phyloP scores from a whole-genome alignment of 371 early-diverging fungal genomes.

The Lichtheimia hyalospora region DNA sequence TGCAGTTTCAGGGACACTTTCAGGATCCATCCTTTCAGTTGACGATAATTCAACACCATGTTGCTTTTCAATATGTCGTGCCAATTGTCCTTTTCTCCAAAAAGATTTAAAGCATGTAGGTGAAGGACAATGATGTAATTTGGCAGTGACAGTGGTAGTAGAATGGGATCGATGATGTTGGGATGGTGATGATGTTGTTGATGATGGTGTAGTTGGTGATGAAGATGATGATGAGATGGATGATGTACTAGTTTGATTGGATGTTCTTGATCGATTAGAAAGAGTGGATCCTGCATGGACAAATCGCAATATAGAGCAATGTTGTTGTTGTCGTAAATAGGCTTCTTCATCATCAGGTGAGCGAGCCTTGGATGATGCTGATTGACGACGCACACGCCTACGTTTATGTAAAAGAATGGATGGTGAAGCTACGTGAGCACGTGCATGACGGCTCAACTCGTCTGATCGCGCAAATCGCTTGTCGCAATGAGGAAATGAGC shows the following conservation, averaged over 20 bases:
- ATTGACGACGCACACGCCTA: constrained; percentile 9
- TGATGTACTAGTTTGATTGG: not conserved
- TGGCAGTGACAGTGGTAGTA: constrained; percentile 14
- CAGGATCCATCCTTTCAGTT: constrained; percentile 12
- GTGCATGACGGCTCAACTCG: constrained; percentile 79
- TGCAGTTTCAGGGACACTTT: constrained; percentile 6
- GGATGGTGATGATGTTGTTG: not conserved
- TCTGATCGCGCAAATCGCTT: constrained; percentile 87
- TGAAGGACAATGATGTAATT: constrained; percentile 40
- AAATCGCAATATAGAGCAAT: constrained; percentile 45
- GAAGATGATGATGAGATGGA: not conserved
- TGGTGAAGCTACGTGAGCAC: constrained; percentile 53
- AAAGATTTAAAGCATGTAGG: constrained; percentile 45
- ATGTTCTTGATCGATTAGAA: not conserved
- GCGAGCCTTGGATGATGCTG: constrained; percentile 15
- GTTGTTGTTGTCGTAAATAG: constrained; percentile 38
- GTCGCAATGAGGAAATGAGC: constrained; percentile 69
- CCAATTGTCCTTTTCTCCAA: constrained; percentile 46
- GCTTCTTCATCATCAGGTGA: constrained; percentile 36
- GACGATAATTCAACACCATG: constrained; percentile 11
- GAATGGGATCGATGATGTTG: not conserved
- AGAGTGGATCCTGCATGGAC: constrained; percentile 23
- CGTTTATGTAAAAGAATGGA: constrained; percentile 25
- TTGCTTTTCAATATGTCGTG: constrained; percentile 38
- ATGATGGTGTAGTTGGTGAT: not conserved